Base-by-base conservation (phyloP, 352 stramenopile species). In the Phytopythium montanum region DNA sequence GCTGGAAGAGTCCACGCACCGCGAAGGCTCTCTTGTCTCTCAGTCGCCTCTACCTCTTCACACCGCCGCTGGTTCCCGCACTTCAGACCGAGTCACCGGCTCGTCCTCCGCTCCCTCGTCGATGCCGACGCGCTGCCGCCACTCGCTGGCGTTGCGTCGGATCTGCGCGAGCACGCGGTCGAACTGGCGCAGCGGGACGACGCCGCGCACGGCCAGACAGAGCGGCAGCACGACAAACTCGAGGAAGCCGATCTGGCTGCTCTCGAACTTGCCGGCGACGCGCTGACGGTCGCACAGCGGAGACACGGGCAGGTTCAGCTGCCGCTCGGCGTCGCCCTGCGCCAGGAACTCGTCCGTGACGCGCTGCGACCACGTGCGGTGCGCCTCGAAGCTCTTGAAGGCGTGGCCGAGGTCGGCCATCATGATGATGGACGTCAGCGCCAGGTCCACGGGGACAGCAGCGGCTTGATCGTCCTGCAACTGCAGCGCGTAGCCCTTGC, bases 171-270 rank as follows among this genome's bases (percentile, higher is more conserved):
- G 56, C 13, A 88, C 66, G 6, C 56, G 62, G 59, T 84, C 72
- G 48, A 93, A 82, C 21, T 61, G 52, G 9, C 53, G 25, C 38
- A 89, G 61, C 8, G 69, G 65, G 19, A 93, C 38, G 25, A 88
- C 78, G 38, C 85, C 80, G 2, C 56, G 55, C 7, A 68, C 84
- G 5, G 76, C 68, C 21, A 54, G 62, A 56, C 87, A 92, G 21
- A 92, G 68, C 44, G 82, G 82, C 49, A 88, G 68, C 23, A 90
- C 82, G 9, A 92, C 68, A 56, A 92, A 88, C 49, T 90, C 78
- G 36, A 90, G 64, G 38, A 92, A 92, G 2, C 80, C 81, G 53
- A 90, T 78, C 50, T 92, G 82, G 59, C 66, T 89, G 36, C 76
- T 84, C 54, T 85, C 78, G 42, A 92, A 88, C 33, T 81, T 76